phyloP scores from a whole-genome alignment of 768 basidiomycete genomes.

The Wakefieldia striispora region DNA sequence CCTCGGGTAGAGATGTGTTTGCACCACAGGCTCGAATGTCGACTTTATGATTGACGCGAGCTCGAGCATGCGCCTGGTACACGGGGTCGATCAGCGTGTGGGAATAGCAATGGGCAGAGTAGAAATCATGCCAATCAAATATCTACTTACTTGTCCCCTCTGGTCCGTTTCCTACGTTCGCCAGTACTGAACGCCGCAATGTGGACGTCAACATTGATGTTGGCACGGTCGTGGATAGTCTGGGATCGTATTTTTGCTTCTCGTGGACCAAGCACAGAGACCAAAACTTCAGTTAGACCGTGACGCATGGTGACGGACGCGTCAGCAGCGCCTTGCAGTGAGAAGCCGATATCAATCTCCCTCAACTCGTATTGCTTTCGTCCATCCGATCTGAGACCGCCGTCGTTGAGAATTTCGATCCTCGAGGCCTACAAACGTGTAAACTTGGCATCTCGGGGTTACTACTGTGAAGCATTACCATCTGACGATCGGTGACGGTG shows the following conservation, averaged over 20 bases:
- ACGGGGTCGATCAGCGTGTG: constrained; percentile 2
- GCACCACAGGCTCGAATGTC: constrained; percentile 95
- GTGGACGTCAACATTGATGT: constrained; percentile 84
- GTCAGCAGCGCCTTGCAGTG: constrained; percentile 74
- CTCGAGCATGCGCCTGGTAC: constrained; percentile 76
- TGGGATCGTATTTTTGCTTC: constrained; percentile 82
- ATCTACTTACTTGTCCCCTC: constrained; percentile 81
- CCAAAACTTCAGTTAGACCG: constrained; percentile 86
- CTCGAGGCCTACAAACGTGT: constrained; percentile 39
- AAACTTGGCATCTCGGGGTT: no score
- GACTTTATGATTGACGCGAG: constrained; percentile 84
- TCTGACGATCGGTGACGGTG: no score
- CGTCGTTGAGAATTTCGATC: constrained; percentile 79
- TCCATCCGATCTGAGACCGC: constrained; percentile 88
- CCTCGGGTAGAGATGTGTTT: constrained; percentile 87
- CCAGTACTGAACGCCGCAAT: constrained; percentile 86
- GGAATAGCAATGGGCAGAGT: background rate
- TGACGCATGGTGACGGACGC: constrained; percentile 83
- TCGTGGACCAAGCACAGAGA: constrained; percentile 88
- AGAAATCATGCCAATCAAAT: background rate
- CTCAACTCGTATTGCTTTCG: constrained; percentile 91
- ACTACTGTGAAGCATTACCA: no score
- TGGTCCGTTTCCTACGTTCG: constrained; percentile 69
- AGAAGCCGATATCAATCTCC: constrained; percentile 73
- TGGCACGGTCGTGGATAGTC: constrained; percentile 83